Conservation (phyloP, 345 rosid species). For the Eutrema heterophyllum region DNA sequence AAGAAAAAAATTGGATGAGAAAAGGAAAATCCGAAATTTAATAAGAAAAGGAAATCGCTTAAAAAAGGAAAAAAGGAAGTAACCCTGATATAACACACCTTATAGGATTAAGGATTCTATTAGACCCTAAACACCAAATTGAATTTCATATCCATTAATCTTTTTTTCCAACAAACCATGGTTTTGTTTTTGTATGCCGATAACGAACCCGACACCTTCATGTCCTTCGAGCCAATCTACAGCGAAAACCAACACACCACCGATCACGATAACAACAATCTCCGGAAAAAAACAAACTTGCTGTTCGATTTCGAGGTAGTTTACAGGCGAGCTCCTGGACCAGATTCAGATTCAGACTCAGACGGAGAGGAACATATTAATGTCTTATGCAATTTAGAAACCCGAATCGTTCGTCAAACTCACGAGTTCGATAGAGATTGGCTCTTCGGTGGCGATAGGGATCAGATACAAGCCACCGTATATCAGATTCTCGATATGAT, state of each 20-base stretch:
- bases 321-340: not conserved
- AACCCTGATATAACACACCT: too few species aligned
- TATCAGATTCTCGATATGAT: not conserved
- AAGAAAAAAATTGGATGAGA: too few species aligned
- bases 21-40: too few species aligned
- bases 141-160: not conserved
- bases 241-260: not conserved
- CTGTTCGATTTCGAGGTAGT: not conserved
- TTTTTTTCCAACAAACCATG: not conserved
- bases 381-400: not conserved
- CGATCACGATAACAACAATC: not conserved
- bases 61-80: too few species aligned
- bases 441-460: constrained; percentile 1
- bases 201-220: not conserved
- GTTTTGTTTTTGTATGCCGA: not conserved
- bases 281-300: not conserved
- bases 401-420: not conserved
- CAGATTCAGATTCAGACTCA: not conserved
- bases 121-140: too few species aligned
- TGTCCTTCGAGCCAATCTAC: not conserved
- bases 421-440: not conserved
- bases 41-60: too few species aligned
- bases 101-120: too few species aligned
- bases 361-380: not conserved
- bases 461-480: not conserved